Base-by-base conservation (phyloP, 2,329 filamentous ascomycete genomes). In the Fragosphaeria purpurea region DNA sequence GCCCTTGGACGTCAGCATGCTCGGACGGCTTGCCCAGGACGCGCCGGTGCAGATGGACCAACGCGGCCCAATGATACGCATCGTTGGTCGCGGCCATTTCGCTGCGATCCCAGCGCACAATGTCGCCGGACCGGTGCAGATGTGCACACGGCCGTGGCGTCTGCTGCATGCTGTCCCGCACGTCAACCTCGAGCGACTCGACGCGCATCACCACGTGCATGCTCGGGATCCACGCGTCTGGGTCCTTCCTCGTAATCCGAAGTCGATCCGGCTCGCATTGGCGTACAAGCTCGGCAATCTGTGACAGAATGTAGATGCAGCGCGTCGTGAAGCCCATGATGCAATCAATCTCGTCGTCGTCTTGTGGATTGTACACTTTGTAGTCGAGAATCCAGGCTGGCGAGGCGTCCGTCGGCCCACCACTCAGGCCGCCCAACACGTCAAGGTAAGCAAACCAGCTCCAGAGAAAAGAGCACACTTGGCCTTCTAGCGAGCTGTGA, bases 401-500 rank as follows among this genome's bases (percentile, higher is more conserved):
- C 7, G 79, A 67, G 0, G 77, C 75, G 30, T 72, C 71, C 37
- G 73, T 73, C 37, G 71, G 70, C 46, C 70, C 44, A 12, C 85
- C 85, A 50, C 70, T 82, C 32, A 94, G 70, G 41, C 80, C 82
- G 31, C 86, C 88, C 50, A 93, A 70, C 1, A 93, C 81, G 60
- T 93, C 87, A 22, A 94, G 75, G 65, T 93, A 93, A 2, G 84
- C 85, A 56, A 93, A 85, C 88, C 88, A 94, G 52, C 85, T 80
- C 57, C 80, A 83, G 8, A 93, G 74, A 61, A 94, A 93, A 48
- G 84, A 83, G 49, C 82, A 75, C 50, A 86, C 73, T 60, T 79
- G 71, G 59, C 82, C 73, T 60, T 75, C 60, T 50, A 72, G 65
- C 58, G 69, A 74, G 59, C 56, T 57, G 34, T 56, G 53, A 33